These are phyloP conservation scores for Dothistroma septosporum DNA, from an alignment of 2,329 filamentous ascomycete species.

Conservation along the genomic window DNA sequence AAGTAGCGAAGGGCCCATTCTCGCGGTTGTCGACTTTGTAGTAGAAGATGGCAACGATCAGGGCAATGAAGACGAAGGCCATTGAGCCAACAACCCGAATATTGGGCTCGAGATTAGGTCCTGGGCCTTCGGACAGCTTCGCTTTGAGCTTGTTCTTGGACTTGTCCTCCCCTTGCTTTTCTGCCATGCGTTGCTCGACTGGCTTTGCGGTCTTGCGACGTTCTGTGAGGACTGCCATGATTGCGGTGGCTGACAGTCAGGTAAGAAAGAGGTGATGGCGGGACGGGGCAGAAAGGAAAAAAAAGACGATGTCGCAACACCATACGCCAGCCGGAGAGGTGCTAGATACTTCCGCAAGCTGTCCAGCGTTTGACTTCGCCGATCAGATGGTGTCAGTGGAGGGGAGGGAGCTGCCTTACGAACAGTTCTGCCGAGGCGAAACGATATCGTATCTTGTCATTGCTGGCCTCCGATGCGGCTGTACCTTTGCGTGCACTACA, in stretches of 20 bases:
- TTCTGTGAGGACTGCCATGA: slow-evolving; percentile 19
- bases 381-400: background rate
- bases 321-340: background rate
- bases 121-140: background rate
- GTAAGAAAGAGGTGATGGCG: background rate
- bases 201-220: slow-evolving; percentile 15
- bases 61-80: slow-evolving; percentile 14
- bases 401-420: background rate
- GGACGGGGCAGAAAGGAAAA: background rate
- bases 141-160: background rate
- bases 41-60: slow-evolving; percentile 17
- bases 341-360: background rate
- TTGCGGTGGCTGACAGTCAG: background rate
- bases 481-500: background rate
- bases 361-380: background rate
- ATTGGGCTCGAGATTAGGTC: slow-evolving; percentile 23
- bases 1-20: slow-evolving; percentile 18
- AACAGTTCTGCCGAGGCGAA: background rate
- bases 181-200: slow-evolving; percentile 1
- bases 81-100: slow-evolving; percentile 18
- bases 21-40: slow-evolving; percentile 26
- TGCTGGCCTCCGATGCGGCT: background rate
- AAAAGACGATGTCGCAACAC: background rate
- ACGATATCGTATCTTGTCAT: background rate
- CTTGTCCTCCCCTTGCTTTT: slow-evolving; percentile 13